phyloP scores from a whole-genome alignment of 768 basidiomycete genomes.

The Russula emetica region DNA sequence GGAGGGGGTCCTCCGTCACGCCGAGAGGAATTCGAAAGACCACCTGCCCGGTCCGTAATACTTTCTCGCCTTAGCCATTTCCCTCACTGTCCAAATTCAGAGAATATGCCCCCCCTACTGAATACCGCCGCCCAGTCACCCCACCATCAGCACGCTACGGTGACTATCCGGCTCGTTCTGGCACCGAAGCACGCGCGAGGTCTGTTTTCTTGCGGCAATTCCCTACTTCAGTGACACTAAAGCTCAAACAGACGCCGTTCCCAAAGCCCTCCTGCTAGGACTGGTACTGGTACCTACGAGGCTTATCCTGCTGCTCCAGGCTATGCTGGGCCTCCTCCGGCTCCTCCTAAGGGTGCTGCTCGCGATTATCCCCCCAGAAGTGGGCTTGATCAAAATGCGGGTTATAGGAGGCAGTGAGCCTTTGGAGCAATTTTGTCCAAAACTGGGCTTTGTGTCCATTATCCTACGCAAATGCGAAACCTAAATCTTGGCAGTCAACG shows the following conservation, averaged over 20 bases:
- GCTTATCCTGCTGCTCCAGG: constrained; percentile 25
- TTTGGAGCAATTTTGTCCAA: constrained; percentile 8
- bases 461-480: constrained; percentile 14
- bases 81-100: constrained; percentile 17
- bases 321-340: constrained; percentile 26
- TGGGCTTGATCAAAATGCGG: constrained; percentile 27
- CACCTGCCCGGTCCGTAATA: constrained; percentile 19
- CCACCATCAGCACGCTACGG: constrained; percentile 30
- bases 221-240: not conserved
- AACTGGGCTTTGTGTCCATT: constrained; percentile 17
- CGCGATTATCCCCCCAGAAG: constrained; percentile 29
- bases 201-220: constrained; percentile 9
- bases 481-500: constrained; percentile 25
- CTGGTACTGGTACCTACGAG: constrained; percentile 28
- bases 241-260: constrained; percentile 26
- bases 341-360: constrained; percentile 27
- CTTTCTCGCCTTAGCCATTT: not conserved
- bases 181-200: constrained; percentile 26
- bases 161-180: constrained; percentile 31
- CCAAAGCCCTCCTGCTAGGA: constrained; percentile 29
- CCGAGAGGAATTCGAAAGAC: constrained; percentile 36
- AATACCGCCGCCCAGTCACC: constrained; percentile 30
- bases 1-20: constrained; percentile 20
- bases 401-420: constrained; percentile 27
- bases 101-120: constrained; percentile 27